Percentiles rank a stretch among this genome's conserved stretches.
Evolutionary conservation across 106 monocot genomes (phyloP).

Genomic region (Acorus gramineus): DNA sequence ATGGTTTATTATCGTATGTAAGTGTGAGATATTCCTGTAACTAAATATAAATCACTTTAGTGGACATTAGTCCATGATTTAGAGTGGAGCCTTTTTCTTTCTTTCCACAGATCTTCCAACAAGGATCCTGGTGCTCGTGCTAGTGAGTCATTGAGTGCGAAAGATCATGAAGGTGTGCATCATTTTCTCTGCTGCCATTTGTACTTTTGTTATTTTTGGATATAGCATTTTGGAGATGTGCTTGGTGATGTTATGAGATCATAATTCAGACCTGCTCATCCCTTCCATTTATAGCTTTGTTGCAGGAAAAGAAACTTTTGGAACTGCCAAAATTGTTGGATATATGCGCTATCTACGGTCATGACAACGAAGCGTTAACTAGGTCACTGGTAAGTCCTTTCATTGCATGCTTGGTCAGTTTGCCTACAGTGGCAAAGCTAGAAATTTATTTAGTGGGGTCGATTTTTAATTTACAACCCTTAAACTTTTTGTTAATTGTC

Average conservation of each 20-base stretch:
- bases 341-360: conserved; percentile 74
- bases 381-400: conserved; percentile 28
- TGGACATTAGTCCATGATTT: no score
- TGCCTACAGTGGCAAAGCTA: no score
- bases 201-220: neutral
- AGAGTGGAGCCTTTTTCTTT: no score
- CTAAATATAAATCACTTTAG: no score
- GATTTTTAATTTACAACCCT: no score
- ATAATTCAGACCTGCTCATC: conserved; percentile 3
- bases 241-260: neutral
- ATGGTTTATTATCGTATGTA: conserved; percentile 66
- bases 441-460: no score
- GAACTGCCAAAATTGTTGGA: conserved; percentile 70
- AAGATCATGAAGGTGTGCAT: conserved; percentile 47
- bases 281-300: conserved; percentile 36
- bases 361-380: conserved; percentile 46
- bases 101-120: conserved; percentile 40
- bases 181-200: neutral
- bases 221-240: neutral
- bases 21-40: conserved; percentile 2
- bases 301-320: conserved; percentile 67
- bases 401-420: neutral
- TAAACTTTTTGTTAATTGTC: no score
- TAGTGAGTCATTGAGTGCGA: conserved; percentile 42
- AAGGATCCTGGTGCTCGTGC: conserved; percentile 40